These are phyloP conservation scores for Rhodotorula babjevae DNA, from an alignment of 768 basidiomycete species.

Conservation along the genomic window DNA sequence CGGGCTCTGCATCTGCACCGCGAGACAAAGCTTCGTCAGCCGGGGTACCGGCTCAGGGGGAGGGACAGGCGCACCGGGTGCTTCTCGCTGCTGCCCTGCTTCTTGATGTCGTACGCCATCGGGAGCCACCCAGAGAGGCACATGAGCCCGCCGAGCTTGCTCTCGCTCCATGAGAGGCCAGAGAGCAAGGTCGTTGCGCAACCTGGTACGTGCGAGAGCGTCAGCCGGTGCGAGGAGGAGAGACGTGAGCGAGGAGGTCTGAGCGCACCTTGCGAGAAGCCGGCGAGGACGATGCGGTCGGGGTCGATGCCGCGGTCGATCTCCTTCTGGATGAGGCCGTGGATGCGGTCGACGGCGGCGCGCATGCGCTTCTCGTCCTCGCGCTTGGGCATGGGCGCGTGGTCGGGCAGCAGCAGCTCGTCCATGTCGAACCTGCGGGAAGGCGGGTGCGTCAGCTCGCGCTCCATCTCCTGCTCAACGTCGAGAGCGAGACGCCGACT, in stretches of 20 bases:
- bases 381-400: not conserved
- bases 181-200: not conserved
- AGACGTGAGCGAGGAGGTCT: not conserved
- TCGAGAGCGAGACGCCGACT: not conserved
- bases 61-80: not conserved
- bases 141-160: not conserved
- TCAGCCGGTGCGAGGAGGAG: not conserved
- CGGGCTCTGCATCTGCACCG: not conserved
- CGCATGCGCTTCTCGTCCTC: conserved; percentile 1
- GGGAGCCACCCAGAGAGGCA: conserved; percentile 1
- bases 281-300: not conserved
- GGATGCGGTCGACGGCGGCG: not conserved
- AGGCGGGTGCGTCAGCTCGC: not conserved
- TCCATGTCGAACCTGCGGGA: not conserved
- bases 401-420: not conserved
- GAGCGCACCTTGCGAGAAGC: conserved; percentile 1
- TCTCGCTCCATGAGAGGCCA: not conserved
- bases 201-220: not conserved
- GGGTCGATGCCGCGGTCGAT: not conserved
- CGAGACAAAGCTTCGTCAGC: not conserved
- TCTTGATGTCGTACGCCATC: conserved; percentile 1
- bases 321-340: not conserved
- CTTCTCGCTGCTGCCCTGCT: not conserved
- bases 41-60: no score
- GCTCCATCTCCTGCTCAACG: no score